Evolutionary conservation across 2,329 filamentous ascomycete genomes (phyloP).

Genomic region (Coniella vitis): DNA sequence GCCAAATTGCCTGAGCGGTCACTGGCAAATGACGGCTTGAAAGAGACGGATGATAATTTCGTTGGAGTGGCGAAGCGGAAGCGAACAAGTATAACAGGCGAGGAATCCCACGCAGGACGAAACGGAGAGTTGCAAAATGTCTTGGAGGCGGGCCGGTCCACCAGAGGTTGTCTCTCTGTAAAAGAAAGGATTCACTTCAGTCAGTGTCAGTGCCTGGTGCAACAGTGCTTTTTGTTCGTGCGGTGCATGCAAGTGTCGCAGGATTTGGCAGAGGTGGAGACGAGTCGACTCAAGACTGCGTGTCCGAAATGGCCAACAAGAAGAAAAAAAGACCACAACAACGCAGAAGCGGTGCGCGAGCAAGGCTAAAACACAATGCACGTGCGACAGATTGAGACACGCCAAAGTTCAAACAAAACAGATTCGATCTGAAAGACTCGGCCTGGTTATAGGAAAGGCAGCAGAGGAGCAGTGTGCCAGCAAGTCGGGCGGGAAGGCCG

Average conservation of each 20-base stretch:
- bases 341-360: not conserved
- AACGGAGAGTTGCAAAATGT: not conserved
- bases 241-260: not conserved
- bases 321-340: conserved; percentile 13
- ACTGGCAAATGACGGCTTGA: not conserved
- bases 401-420: conserved; percentile 8
- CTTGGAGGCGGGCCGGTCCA: not conserved
- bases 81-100: not conserved
- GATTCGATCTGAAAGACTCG: not conserved
- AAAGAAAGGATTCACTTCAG: not conserved
- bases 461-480: conserved; percentile 2
- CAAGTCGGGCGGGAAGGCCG: conserved; percentile 16
- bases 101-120: not conserved
- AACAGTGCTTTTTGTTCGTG: not conserved
- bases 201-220: not conserved
- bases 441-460: not conserved
- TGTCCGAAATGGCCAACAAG: not conserved
- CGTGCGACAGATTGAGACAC: not conserved
- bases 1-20: not conserved
- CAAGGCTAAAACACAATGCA: conserved; percentile 3
- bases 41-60: not conserved
- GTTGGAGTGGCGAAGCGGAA: not conserved
- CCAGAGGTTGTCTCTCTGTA: not conserved
- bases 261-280: not conserved
- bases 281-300: not conserved